Percentiles rank a stretch among this genome's conserved stretches.
Conservation (phyloP, 805 yeast genomes). For the Candida tammaniensis region DNA sequence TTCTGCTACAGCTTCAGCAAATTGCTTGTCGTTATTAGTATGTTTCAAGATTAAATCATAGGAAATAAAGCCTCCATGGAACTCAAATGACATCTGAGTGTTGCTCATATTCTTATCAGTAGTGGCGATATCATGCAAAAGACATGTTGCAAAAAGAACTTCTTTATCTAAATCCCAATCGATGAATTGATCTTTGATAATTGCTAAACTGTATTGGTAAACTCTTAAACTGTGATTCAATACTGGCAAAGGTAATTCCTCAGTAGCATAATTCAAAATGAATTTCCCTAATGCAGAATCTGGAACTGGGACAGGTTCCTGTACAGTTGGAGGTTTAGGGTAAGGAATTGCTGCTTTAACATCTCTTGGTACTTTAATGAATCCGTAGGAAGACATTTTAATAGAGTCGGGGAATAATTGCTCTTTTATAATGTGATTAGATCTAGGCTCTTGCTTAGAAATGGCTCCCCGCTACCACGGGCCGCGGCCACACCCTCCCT, state of each 20-base stretch:
- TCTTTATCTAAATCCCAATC: slow-evolving; percentile 28
- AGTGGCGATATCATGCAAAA: slow-evolving; percentile 34
- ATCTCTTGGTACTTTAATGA: slow-evolving; percentile 27
- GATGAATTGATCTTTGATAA: slow-evolving; percentile 30
- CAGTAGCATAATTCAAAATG: slow-evolving; percentile 20
- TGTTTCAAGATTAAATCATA: slow-evolving; percentile 22
- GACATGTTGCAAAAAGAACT: slow-evolving; percentile 26
- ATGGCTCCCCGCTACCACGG: too few species aligned
- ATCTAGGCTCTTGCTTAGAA: too few species aligned
- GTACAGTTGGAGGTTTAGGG: slow-evolving; percentile 23
- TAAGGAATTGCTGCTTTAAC: slow-evolving; percentile 22
- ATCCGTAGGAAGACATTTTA: slow-evolving; percentile 28
- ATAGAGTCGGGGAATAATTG: too few species aligned
- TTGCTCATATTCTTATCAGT: slow-evolving; percentile 30
- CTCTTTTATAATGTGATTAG: too few species aligned
- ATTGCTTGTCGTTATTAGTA: slow-evolving; percentile 21
- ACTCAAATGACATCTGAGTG: slow-evolving; percentile 33
- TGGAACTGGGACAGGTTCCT: slow-evolving; percentile 19
- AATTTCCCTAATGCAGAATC: slow-evolving; percentile 15
- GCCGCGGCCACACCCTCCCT: too few species aligned
- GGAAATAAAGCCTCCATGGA: slow-evolving; percentile 30
- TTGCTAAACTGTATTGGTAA: slow-evolving; percentile 26
- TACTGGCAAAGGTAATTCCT: slow-evolving; percentile 20
- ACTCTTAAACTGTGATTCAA: slow-evolving; percentile 31
- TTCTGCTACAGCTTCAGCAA: slow-evolving; percentile 34